phyloP scores from a whole-genome alignment of 495 filamentous ascomycete genomes.

The Xylaria nigripes region DNA sequence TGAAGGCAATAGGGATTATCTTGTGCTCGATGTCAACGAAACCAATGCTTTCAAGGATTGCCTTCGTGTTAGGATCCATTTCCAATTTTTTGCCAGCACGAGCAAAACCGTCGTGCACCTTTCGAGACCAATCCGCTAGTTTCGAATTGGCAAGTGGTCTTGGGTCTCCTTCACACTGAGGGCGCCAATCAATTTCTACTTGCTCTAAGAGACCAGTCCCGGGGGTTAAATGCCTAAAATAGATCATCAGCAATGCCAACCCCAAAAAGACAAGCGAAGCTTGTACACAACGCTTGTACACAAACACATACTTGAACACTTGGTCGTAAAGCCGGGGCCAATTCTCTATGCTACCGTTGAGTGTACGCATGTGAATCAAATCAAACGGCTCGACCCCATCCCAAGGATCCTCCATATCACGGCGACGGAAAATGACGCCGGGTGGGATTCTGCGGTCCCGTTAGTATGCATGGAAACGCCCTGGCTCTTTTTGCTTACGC shows the following conservation, averaged over 20 bases:
- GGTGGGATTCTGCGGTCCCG: conserved; percentile 51
- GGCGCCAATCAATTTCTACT: conserved; percentile 80
- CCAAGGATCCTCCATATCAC: conserved; percentile 82
- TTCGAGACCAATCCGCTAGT: conserved; percentile 59
- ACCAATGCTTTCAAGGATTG: conserved; percentile 59
- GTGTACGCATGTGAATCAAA: conserved; percentile 74
- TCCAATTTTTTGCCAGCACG: conserved; percentile 56
- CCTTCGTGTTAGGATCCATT: conserved; percentile 55
- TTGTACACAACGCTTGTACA: neutral
- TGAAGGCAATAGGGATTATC: conserved; percentile 64
- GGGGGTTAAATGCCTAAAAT: conserved; percentile 64
- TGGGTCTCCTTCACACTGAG: conserved; percentile 67
- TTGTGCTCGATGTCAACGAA: conserved; percentile 76
- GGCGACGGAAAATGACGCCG: conserved; percentile 60
- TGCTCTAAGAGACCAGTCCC: conserved; percentile 75
- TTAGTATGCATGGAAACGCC: neutral
- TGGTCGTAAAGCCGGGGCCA: conserved; percentile 71
- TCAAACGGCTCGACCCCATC: conserved; percentile 65
- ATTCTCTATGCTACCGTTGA: conserved; percentile 68
- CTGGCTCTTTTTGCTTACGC: conserved; percentile 37
- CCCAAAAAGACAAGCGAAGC: neutral
- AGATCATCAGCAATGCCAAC: conserved; percentile 8
- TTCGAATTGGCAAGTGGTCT: conserved; percentile 39
- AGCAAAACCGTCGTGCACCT: conserved; percentile 62
- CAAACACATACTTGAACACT: conserved; percentile 49